Base-by-base conservation (phyloP, 2,329 filamentous ascomycete species). In the Alternaria triticimaculans region DNA sequence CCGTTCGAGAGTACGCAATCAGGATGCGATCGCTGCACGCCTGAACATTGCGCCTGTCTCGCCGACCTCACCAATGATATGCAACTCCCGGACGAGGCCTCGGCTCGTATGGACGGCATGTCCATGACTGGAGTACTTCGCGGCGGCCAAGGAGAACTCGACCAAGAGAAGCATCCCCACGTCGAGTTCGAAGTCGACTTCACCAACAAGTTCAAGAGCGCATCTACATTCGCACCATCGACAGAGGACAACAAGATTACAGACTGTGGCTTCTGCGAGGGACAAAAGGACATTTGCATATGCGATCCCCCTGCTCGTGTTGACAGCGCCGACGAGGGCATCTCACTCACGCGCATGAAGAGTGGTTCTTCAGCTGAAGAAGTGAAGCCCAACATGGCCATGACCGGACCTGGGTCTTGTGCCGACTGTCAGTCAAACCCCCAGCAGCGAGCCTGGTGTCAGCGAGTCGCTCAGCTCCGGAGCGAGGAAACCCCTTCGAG, bases 341-440 rank as follows among this genome's bases (percentile, higher is more conserved):
- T 62, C 12, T 60, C 68, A 18, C 44, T 63, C 9, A 56, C 59
- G 21, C 65, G 49, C 46, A 44, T 60, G 18, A 21, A 57, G 10
- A 65, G 49, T 9, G 23, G 23, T 10, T 55, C 58, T 3, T 62
- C 66, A 15, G 23, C 50, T 14, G 53, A 61, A 23, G 58, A 55
- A 10, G 28, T 30, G 7, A 68, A 69, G 30, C 48, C 56, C 10
- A 55, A 37, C 5, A 58, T 57, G 14, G 58, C 57, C 33, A 65
- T 66, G 21, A 66, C 58, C 6, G 73, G 64, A 4, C 78, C 78
- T 2, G 78, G 78, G n/a, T 75, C 75, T 43, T 80, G 78, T 61
- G 70, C 68, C 11, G 76, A 77, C 49, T 80, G 78, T 54, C 73
- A 77, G 65, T 62, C 65, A 15, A 76, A 80, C 56, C 78, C 78